A percentile compares a stretch with the other conserved stretches of the same genome.
phyloP scores from a whole-genome alignment of 441 rosid species.

The Kokia cookei region DNA sequence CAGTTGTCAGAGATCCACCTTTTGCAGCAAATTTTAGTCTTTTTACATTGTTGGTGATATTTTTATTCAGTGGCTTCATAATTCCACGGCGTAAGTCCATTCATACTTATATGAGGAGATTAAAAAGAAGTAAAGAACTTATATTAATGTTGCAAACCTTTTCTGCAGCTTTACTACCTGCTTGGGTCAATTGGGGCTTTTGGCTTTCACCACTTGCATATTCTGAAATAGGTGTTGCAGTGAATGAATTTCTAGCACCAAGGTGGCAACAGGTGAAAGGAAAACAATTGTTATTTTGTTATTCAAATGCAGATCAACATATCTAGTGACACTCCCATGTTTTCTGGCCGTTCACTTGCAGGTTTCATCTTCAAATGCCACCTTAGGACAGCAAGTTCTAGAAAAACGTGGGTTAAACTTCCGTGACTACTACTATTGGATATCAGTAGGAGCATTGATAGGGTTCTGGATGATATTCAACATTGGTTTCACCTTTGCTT shows the following conservation, averaged over 20 bases:
- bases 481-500: conserved; percentile 28
- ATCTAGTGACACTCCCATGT: neutral
- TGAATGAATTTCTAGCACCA: conserved; percentile 46
- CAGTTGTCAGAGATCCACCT: conserved; percentile 35
- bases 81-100: conserved; percentile 24
- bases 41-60: neutral
- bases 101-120: neutral
- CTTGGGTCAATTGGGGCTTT: conserved; percentile 40
- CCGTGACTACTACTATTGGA: conserved; percentile 30
- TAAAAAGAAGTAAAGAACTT: neutral
- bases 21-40: conserved; percentile 28
- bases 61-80: conserved; percentile 36
- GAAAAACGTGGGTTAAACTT: conserved; percentile 27
- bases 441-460: conserved; percentile 29
- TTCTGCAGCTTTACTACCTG: conserved; percentile 36
- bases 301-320: neutral
- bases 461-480: conserved; percentile 35
- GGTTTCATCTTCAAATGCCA: conserved; percentile 21
- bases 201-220: conserved; percentile 43
- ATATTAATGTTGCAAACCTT: neutral
- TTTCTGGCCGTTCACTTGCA: conserved; percentile 6
- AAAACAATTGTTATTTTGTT: neutral
- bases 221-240: conserved; percentile 32
- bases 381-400: conserved; percentile 25
- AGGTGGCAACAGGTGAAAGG: conserved; percentile 36